Conservation (phyloP, 2,329 filamentous ascomycete species). For the Lecanicillium sp. region DNA sequence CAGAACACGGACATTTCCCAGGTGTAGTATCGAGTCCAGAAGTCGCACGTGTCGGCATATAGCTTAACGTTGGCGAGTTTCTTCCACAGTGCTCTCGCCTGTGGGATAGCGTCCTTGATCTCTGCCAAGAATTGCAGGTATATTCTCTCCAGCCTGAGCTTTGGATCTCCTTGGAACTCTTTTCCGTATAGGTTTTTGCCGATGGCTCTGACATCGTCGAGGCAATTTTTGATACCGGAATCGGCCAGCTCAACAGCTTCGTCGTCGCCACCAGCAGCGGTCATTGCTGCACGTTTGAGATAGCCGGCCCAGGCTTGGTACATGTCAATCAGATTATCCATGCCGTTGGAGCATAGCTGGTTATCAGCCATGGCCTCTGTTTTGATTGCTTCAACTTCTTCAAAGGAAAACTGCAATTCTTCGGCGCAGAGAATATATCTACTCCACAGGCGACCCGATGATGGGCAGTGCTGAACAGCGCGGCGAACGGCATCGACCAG, state of each 20-base stretch:
- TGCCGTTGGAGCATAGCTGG: conserved; percentile 75
- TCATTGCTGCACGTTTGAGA: conserved; percentile 77
- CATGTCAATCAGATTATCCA: conserved; percentile 84
- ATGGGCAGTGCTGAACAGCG: conserved; percentile 85
- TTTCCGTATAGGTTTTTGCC: conserved; percentile 68
- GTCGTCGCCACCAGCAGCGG: conserved; percentile 65
- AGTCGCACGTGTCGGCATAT: conserved; percentile 75
- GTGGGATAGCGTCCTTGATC: conserved; percentile 69
- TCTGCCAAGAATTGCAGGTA: conserved; percentile 88
- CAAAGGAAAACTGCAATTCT: conserved; percentile 66
- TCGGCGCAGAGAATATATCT: conserved; percentile 83
- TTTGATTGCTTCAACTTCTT: conserved; percentile 83
- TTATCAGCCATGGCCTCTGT: conserved; percentile 84
- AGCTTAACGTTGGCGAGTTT: conserved; percentile 58
- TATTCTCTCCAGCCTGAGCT: conserved; percentile 83
- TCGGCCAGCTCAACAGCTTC: conserved; percentile 87
- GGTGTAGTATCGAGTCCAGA: conserved; percentile 87
- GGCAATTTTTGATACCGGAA: conserved; percentile 75
- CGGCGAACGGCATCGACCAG: conserved; percentile 69
- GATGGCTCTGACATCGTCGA: conserved; percentile 79
- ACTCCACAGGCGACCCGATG: conserved; percentile 87
- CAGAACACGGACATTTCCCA: conserved; percentile 75
- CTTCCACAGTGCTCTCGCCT: conserved; percentile 73
- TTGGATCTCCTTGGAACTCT: conserved; percentile 76
- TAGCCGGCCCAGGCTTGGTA: conserved; percentile 94